Evolutionary conservation across 805 yeast genomes (phyloP).

Genomic region (Candida odintsovae): DNA sequence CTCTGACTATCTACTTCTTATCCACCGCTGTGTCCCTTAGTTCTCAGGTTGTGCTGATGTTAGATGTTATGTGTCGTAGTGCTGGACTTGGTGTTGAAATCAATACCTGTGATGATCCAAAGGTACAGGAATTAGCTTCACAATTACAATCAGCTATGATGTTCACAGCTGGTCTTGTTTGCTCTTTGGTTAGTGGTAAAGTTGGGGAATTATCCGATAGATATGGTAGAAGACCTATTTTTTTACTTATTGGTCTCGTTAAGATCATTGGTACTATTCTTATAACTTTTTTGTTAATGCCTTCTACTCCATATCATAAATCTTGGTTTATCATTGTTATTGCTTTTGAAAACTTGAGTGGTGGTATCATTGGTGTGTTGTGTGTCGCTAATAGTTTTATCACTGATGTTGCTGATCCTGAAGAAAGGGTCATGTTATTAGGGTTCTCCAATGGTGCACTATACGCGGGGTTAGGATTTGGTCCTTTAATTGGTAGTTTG

Average conservation of each 20-base stretch:
- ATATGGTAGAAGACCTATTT: slow-evolving; percentile 51
- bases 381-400: slow-evolving; percentile 64
- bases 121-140: slow-evolving; percentile 41
- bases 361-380: slow-evolving; percentile 52
- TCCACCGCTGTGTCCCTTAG: slow-evolving; percentile 34
- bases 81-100: slow-evolving; percentile 25
- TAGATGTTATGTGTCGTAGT: slow-evolving; percentile 23
- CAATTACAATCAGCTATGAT: slow-evolving; percentile 40
- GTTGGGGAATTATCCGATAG: slow-evolving; percentile 60
- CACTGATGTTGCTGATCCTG: slow-evolving; percentile 65
- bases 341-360: slow-evolving; percentile 47
- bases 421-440: slow-evolving; percentile 48
- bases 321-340: slow-evolving; percentile 37
- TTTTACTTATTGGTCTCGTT: slow-evolving; percentile 29
- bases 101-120: slow-evolving; percentile 30
- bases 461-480: slow-evolving; percentile 55
- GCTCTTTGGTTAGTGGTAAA: slow-evolving; percentile 52
- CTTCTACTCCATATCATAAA: slow-evolving; percentile 31
- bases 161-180: slow-evolving; percentile 37
- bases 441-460: slow-evolving; percentile 56
- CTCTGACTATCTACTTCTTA: slow-evolving; percentile 38
- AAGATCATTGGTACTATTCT: slow-evolving; percentile 19
- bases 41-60: slow-evolving; percentile 31
- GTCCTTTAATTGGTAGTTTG: slow-evolving; percentile 55
- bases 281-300: slow-evolving; percentile 25